Evolutionary conservation across 2,329 filamentous ascomycete genomes (phyloP), one percentile per base, ranked within the genome.

Genomic region (Cytospora piceae): DNA sequence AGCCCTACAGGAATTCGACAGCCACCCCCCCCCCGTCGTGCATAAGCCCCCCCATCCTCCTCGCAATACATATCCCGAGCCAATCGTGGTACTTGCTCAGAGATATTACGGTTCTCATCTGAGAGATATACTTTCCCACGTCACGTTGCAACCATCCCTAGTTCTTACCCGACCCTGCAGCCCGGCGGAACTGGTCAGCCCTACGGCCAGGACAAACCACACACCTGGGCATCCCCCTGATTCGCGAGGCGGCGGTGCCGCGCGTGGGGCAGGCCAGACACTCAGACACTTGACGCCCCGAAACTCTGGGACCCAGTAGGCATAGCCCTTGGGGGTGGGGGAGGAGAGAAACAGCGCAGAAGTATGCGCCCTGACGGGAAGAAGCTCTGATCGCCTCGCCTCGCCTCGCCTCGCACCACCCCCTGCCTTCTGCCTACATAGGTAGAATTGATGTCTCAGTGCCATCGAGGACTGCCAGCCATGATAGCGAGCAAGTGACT

Each of bases 191-290:
- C 24, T n/a, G n/a, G 34, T 27, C 60, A 62, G 46, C 52, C 37
- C 60, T 53, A 56, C 39, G 52, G 27, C 37, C 29, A 24, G 20
- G n/a, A 39, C 60, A 34, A 49, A 46, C 54, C 11, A 4, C 34
- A 37, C 34, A 34, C 11, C 12, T 37, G 11, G 34, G 29, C 52
- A 56, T 37, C 52, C 31, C 31, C 52, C 37, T 62, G 37, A 56
- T 62, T 56, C 60, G 60, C 29, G 60, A 62, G n/a, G 60, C 29
- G 60, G 60, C 60, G 60, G 37, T 62, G 60, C 52, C 52, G 52
- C 27, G 60, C n/a, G 46, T 24, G 46, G 51, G 20, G 20, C 29
- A 37, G 14, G 51, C 51, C 24, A 24, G 37, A 55, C 59, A 39
- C 27, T 3, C 27, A 24, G 32, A 31, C 11, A 12, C 24, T 12